A percentile compares a stretch with the other conserved stretches of the same genome.
Evolutionary conservation across 257 asterid genomes (phyloP).

Genomic region (Scutellaria barbata): DNA sequence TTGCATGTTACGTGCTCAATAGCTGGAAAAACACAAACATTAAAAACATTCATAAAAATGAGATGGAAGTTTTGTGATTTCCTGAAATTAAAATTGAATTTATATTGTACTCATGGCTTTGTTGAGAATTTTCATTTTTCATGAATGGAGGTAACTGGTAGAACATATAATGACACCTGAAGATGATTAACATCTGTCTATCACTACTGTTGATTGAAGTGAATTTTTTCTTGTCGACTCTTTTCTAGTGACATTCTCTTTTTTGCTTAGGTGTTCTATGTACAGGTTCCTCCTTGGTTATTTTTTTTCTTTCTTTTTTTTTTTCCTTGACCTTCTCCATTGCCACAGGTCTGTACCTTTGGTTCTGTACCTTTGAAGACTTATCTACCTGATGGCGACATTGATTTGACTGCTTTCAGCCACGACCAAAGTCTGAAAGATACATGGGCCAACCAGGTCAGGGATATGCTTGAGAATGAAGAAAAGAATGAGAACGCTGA

Average conservation of each 20-base stretch:
- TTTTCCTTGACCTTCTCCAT: slow-evolving; percentile 19
- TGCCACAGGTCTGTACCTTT: slow-evolving; percentile 65
- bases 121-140: slow-evolving; percentile 15
- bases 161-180: slow-evolving; percentile 11
- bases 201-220: neutral
- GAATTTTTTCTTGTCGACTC: neutral
- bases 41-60: neutral
- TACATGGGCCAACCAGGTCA: slow-evolving; percentile 89
- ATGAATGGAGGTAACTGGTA: slow-evolving; percentile 17
- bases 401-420: slow-evolving; percentile 71
- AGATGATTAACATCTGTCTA: slow-evolving; percentile 11
- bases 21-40: slow-evolving; percentile 9
- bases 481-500: slow-evolving; percentile 92
- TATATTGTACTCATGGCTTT: slow-evolving; percentile 14
- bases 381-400: slow-evolving; percentile 81
- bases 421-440: slow-evolving; percentile 73
- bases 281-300: neutral
- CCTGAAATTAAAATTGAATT: slow-evolving; percentile 23
- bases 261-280: slow-evolving; percentile 7
- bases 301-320: neutral
- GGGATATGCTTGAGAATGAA: slow-evolving; percentile 86
- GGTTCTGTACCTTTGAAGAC: slow-evolving; percentile 84
- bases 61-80: slow-evolving; percentile 12
- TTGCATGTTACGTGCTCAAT: slow-evolving; percentile 9
- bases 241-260: slow-evolving; percentile 4